A percentile compares a stretch with the other conserved stretches of the same genome.
Evolutionary conservation across 805 yeast species (phyloP).

Genomic region (Metschnikowia noctiluminum): DNA sequence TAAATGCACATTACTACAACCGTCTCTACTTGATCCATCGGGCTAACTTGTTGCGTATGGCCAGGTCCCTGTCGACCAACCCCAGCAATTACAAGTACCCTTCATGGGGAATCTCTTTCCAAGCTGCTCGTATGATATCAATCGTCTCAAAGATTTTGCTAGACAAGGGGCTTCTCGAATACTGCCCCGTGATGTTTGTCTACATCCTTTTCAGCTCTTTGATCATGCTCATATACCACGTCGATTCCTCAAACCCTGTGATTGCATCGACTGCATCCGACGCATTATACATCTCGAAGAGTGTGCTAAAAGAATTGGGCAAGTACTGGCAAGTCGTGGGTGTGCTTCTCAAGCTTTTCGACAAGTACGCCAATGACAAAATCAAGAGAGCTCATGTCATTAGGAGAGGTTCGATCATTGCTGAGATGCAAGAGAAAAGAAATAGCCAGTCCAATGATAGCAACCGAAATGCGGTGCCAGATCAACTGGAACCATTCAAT

Average conservation of each 20-base stretch:
- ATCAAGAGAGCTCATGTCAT: conserved; percentile 39
- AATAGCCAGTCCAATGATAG: conserved; percentile 13
- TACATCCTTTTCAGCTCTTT: conserved; percentile 62
- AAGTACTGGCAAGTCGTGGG: conserved; percentile 39
- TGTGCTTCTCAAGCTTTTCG: conserved; percentile 35
- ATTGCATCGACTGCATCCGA: conserved; percentile 43
- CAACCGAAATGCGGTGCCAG: background rate
- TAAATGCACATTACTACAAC: conserved; percentile 70
- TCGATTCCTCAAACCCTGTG: conserved; percentile 41
- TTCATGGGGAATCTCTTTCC: conserved; percentile 79
- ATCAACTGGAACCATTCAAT: background rate
- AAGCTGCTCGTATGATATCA: conserved; percentile 74
- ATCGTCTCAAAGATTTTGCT: conserved; percentile 55
- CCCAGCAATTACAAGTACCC: conserved; percentile 53
- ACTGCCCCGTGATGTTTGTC: conserved; percentile 57
- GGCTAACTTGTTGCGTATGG: conserved; percentile 57
- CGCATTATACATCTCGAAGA: conserved; percentile 35
- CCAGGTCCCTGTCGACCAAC: conserved; percentile 36
- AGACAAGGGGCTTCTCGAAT: conserved; percentile 46
- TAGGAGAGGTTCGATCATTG: conserved; percentile 36
- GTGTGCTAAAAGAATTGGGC: conserved; percentile 36
- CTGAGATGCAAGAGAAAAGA: conserved; percentile 36
- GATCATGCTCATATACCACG: conserved; percentile 69
- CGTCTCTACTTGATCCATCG: conserved; percentile 69
- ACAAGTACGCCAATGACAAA: conserved; percentile 41